Base-by-base conservation (phyloP, 768 basidiomycete genomes). In the Boletus vermiculosoides region DNA sequence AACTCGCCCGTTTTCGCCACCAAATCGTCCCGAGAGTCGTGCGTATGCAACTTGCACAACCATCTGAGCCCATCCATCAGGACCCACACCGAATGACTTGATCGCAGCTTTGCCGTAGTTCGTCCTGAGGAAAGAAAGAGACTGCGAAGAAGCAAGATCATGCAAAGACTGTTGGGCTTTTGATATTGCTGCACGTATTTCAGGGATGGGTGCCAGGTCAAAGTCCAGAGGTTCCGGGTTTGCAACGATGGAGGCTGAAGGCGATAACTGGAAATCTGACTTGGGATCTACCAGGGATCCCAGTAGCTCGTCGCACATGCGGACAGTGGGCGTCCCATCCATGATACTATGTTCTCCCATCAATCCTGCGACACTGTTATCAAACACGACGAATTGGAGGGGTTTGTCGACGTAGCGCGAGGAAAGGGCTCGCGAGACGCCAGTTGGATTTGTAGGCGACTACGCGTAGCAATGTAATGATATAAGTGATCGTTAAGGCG, bases 31-130 rank as follows among this genome's bases (percentile, higher is more conserved):
- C 31, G 86, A 73, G 34, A 93, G 79, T 1, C 94, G 83, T 55
- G 78, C 82, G 71, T 94, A 94, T 7, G 94, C 95, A 45, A 98
- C 76, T 70, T 98, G 95, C 49, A 95, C 80, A 66, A 94, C 76
- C 82, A 97, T 85, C 75, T 98, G 95, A 45, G 90, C 87, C 93
- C 94, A 97, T 28, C 90, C 90, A 67, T 98, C 95, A 3, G 95
- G 95, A 41, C 92, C 92, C n/a, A 90, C 85, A 34, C 89, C 86
- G 63, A 91, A 92, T 15, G 79, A 74, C 78, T 96, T 97, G 76
- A 96, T 91, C 18, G 83, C 81, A 44, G 82, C 81, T 73, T 94
- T 96, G 34, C 95, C 95, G 64, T 95, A 98, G 1, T 75, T 70
- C 1, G 91, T 92, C 40, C 82, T 76, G 56, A 81, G 71, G 72